Percentiles rank a stretch among this genome's conserved stretches.
Conservation (phyloP, 257 asterid species). For the Lycium ferocissimum region DNA sequence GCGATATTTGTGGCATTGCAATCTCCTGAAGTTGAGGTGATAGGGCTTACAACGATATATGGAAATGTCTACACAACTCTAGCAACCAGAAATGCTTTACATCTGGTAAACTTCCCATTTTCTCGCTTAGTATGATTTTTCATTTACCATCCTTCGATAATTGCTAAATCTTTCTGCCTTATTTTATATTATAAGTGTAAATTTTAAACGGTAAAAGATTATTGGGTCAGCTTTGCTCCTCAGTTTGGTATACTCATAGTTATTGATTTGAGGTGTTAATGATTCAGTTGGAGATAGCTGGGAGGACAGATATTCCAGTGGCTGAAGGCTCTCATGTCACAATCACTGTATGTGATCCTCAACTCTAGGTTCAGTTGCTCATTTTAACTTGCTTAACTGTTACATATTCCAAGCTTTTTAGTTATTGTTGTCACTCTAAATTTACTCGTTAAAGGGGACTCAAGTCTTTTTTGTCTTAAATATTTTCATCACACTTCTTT, state of each 20-base stretch:
- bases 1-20: slow-evolving; percentile 92
- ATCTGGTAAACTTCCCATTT: slow-evolving; percentile 58
- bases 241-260: not conserved
- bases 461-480: not conserved
- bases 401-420: not conserved
- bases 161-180: not conserved
- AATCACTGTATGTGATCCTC: slow-evolving; percentile 69
- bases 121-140: slow-evolving; percentile 1
- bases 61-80: slow-evolving; percentile 97
- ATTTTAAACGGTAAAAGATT: not conserved
- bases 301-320: slow-evolving; percentile 91
- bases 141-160: slow-evolving; percentile 23
- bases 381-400: slow-evolving; percentile 13
- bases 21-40: slow-evolving; percentile 95
- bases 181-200: not conserved
- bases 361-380: slow-evolving; percentile 10
- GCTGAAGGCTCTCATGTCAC: slow-evolving; percentile 99
- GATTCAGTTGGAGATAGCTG: slow-evolving; percentile 88
- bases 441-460: not conserved
- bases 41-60: slow-evolving; percentile 90
- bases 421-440: not conserved
- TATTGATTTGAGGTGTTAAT: slow-evolving; percentile 29
- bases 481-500: no score
- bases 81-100: slow-evolving; percentile 97
- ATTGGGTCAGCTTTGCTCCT: not conserved